Evolutionary conservation across 495 filamentous ascomycete genomes (phyloP), one percentile per base, ranked within the genome.

Genomic region (Penicillium roqueforti): DNA sequence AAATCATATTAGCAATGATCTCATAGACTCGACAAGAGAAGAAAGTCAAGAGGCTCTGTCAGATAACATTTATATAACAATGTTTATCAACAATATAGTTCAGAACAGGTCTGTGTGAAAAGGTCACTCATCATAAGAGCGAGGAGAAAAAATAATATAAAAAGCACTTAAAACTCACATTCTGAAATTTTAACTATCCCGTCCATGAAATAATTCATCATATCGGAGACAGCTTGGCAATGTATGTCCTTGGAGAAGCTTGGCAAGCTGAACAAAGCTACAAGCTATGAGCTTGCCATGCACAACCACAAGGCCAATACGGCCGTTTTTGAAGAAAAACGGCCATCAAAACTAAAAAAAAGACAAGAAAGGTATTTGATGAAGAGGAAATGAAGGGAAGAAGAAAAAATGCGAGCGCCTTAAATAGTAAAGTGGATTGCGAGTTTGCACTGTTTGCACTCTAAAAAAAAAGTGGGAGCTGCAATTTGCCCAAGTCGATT

Each of bases 31-130:
- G 37, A 19, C 6, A 53, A 34, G 28, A 51, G 32, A 54, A 54
- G 42, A 55, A 53, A 41, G 20, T 20, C 19, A 41, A 50, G 26
- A 41, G 54, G 23, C 47, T 62, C 50, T 25, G 34, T 78, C 76
- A 78, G 76, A 77, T 68, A 79, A 72, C 73, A 78, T 68, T 78
- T 78, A 68, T 68, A 74, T 31, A 31, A 31, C 65, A 60, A 75
- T 68, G 67, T 62, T 58, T 61, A 63, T 78, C 75, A 69, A 69
- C 76, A 78, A 61, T 43, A 57, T 57, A 49, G 53, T 73, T 80
- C 74, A 72, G 78, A 80, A 80, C 76, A 80, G 76, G 76, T 80
- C 74, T 80, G 78, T 80, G 76, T 74, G 70, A 75, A 78, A 72
- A 71, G 53, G 63, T 53, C 74, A 66, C 69, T 80, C 78, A 78